Base-by-base conservation (phyloP, 495 filamentous ascomycete genomes). In the Pseudoneurospora amorphoporcata region DNA sequence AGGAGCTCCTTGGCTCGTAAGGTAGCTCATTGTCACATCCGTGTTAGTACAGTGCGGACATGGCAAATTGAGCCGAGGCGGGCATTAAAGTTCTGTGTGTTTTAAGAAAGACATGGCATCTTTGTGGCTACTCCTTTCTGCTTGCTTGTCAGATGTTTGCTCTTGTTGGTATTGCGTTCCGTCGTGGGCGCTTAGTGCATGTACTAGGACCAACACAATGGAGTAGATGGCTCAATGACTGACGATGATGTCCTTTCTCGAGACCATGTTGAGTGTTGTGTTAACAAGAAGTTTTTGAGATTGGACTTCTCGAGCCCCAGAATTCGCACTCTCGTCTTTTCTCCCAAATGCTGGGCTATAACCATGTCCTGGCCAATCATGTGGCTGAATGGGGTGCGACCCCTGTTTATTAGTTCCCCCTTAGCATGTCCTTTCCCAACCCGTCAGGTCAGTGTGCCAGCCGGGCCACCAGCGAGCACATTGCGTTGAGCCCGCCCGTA, bases 361-460 rank as follows among this genome's bases (percentile, higher is more conserved):
- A 37, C 53, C 53, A 39, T 16, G n/a, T 8, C 7, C 29, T 43
- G 41, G 69, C 78, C 71, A 79, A 79, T 78, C 74, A 79, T 68
- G 70, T 71, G 39, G 69, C 68, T 16, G 17, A 4, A 14, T 17
- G 35, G n/a, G 37, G 70, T 37, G 35, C 47, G 39, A 16, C 73
- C 77, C 76, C 75, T 70, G 68, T 72, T 72, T 72, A 68, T 73
- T 78, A 78, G 77, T 76, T 73, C 72, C 39, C 41, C 74, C 65
- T 71, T 65, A 69, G 72, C 74, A 69, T 43, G 65, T 72, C 73
- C 77, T 69, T 77, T 72, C 72, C 61, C 61, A 73, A 68, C 58
- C 41, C 72, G 68, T 39, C 45, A 29, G 37, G 65, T 69, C 68
- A 72, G 61, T 69, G 65, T 45, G 39, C 72, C 45, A 73, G 69